phyloP scores from a whole-genome alignment of 2,329 filamentous ascomycete genomes.

The Laburnicola sp. region DNA sequence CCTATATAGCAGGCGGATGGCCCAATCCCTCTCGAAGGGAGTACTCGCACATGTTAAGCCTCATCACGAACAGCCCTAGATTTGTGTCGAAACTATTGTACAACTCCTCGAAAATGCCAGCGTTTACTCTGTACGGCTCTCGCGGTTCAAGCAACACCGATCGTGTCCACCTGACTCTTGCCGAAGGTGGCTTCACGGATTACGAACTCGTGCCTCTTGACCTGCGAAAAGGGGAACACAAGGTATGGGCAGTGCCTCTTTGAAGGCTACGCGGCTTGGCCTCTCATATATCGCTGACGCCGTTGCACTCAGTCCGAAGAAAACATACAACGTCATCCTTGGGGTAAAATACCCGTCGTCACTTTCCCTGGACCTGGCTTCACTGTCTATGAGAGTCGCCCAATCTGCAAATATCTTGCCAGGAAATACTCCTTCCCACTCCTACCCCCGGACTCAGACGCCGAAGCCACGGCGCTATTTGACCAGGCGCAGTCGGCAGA shows the following conservation, averaged over 20 bases:
- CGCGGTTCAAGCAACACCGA: constrained; percentile 22
- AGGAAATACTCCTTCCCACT: constrained; percentile 53
- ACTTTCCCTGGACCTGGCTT: constrained; percentile 41
- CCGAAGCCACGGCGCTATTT: constrained; percentile 49
- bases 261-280: constrained; percentile 4
- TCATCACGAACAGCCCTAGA: constrained; percentile 16
- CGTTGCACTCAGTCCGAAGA: constrained; percentile 19
- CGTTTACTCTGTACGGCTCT: constrained; percentile 23
- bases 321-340: constrained; percentile 22
- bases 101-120: constrained; percentile 23
- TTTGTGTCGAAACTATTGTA: constrained; percentile 14
- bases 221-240: constrained; percentile 16
- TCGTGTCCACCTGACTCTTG: constrained; percentile 26
- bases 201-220: constrained; percentile 21
- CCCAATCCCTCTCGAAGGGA: constrained; percentile 11
- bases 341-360: constrained; percentile 31
- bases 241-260: constrained; percentile 9
- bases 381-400: constrained; percentile 51
- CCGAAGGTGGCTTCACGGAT: constrained; percentile 27
- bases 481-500: constrained; percentile 51
- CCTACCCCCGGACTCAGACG: constrained; percentile 45
- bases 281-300: constrained; percentile 12
- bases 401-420: constrained; percentile 54
- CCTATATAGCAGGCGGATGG: constrained; percentile 15
- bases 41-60: constrained; percentile 12